Evolutionary conservation across 2,329 filamentous ascomycete species (phyloP).

Genomic region (Coniosporium tulheliwenetii): DNA sequence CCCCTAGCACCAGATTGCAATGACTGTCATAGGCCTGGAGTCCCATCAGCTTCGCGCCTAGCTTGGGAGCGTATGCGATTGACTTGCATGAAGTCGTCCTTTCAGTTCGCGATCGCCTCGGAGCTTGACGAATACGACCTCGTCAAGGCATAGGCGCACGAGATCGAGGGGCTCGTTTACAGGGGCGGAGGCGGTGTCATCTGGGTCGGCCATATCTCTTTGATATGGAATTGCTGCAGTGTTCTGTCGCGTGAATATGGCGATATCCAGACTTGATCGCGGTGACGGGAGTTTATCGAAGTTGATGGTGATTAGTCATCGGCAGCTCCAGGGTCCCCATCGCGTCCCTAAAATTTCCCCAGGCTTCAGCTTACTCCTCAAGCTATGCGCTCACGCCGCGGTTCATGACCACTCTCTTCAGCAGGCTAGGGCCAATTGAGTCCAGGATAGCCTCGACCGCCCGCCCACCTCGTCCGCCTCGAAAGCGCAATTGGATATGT

Average conservation of each 20-base stretch:
- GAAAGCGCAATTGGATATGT: constrained; percentile 9
- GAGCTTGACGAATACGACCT: constrained; percentile 94
- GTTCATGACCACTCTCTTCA: constrained; percentile 10
- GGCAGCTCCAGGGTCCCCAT: not conserved
- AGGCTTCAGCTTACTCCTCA: not conserved
- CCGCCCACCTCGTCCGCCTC: constrained; percentile 6
- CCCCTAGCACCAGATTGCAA: constrained; percentile 90
- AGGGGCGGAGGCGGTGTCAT: constrained; percentile 50
- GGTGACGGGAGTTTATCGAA: no score
- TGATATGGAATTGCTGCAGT: no score
- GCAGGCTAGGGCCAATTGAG: constrained; percentile 9
- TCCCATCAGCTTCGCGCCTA: not conserved
- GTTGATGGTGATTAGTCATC: no score
- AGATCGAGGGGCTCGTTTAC: constrained; percentile 90
- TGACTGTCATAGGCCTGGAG: constrained; percentile 90
- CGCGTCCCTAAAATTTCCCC: not conserved
- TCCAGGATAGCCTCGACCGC: constrained; percentile 1
- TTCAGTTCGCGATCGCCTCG: constrained; percentile 91
- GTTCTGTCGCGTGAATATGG: no score
- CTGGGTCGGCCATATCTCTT: constrained; percentile 62
- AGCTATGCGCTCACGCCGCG: not conserved
- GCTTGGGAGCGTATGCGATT: not conserved
- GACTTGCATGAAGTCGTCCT: constrained; percentile 76
- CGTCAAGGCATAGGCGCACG: constrained; percentile 84
- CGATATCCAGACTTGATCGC: no score